Evolutionary conservation across 2,329 filamentous ascomycete genomes (phyloP), one percentile per base, ranked within the genome.

Genomic region (Beauveria sp.): DNA sequence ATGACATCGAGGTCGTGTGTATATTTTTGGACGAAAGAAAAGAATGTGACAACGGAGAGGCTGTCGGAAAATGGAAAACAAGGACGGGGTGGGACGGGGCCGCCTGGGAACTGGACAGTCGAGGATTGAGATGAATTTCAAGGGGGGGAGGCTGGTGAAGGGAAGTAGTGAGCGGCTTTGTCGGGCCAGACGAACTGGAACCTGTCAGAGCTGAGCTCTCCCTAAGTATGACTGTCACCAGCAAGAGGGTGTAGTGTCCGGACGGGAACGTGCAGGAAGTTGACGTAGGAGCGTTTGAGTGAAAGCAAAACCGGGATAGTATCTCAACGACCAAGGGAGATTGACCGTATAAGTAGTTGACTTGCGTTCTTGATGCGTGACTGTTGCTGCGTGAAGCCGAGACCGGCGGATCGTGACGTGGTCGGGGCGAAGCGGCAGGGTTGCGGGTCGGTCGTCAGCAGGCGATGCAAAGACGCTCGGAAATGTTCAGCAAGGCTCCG

Each of bases 1-100:
- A 72, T 70, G 71, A 77, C 76, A 78, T 78, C 70, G 71, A 72
- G 67, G 68, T 64, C 55, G 62, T 62, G 57, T 63, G 38, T 60
- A 42, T 58, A 42, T 46, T 62, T 59, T 64, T 71, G 65, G 8
- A 14, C 42, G 20, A 24, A 52, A 49, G 42, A 58, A 62, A 67
- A 68, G 70, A 68, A 66, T 69, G 66, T 65, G 64, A 66, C 66
- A 67, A 40, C 49, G 38, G 60, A 55, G 49, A 56, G 58, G 60
- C 30, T 64, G 64, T 65, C 59, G 62, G 60, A 46, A 45, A 62
- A 62, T 62, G 64, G 62, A 40, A 42, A 60, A 54, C 9, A 62
- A 58, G 53, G 66, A 65, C 66, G 68, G 66, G 68, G 66, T 66
- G 65, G 68, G 70, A 66, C 69, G 69, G 65, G 64, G 68, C 67